Percentiles rank a stretch among this genome's conserved stretches.
Conservation (phyloP, 179 eudicot genomes). For the Nepenthes alata region DNA sequence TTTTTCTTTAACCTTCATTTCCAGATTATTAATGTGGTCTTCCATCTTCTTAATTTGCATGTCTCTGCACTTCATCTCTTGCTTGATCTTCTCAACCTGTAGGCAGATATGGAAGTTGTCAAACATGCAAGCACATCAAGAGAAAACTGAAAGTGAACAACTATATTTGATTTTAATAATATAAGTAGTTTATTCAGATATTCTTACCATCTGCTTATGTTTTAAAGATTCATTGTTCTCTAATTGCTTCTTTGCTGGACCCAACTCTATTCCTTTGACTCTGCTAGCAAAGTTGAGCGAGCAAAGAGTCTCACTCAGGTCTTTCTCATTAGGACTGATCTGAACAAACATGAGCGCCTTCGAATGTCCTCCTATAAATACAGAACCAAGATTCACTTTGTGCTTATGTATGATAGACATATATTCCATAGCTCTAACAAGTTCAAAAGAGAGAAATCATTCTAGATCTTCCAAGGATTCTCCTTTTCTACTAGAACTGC, state of each 20-base stretch:
- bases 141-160: background rate
- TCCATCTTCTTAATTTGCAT: conserved; percentile 76
- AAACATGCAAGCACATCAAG: background rate
- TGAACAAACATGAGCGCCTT: conserved; percentile 94
- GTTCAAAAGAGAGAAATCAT: background rate
- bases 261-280: conserved; percentile 92
- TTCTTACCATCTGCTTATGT: conserved; percentile 75
- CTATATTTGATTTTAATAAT: too few species aligned
- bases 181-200: background rate
- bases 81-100: conserved; percentile 71
- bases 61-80: conserved; percentile 68
- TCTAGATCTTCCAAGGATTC: background rate
- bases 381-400: background rate
- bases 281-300: conserved; percentile 89
- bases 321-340: conserved; percentile 84
- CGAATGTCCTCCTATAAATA: conserved; percentile 74
- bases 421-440: background rate
- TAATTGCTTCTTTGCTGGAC: conserved; percentile 90
- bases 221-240: conserved; percentile 59
- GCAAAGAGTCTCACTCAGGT: conserved; percentile 80
- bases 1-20: conserved; percentile 67
- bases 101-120: background rate
- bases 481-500: background rate
- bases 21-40: conserved; percentile 56
- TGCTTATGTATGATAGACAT: background rate